A percentile compares a stretch with the other conserved stretches of the same genome.
phyloP scores from a whole-genome alignment of 306 rosid species.

The Gynostemma pentaphyllum region DNA sequence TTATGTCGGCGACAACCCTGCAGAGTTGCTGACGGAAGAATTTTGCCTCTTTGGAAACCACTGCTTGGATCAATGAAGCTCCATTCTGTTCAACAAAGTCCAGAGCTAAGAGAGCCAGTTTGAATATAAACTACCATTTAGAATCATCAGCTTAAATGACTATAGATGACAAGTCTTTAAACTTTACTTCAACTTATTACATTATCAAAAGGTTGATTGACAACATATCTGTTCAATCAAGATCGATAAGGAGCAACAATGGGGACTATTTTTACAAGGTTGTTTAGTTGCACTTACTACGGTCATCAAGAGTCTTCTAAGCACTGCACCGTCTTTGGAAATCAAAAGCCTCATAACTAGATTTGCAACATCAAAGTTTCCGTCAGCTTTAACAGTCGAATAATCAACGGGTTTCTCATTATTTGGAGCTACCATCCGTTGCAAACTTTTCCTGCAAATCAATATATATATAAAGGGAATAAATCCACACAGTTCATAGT shows the following conservation, averaged over 20 bases:
- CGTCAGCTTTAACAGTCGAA: conserved; percentile 22
- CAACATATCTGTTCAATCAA: neutral
- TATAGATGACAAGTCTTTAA: neutral
- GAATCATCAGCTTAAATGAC: neutral
- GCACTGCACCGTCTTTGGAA: conserved; percentile 73
- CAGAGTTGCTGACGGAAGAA: conserved; percentile 51
- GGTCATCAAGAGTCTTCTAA: conserved; percentile 92
- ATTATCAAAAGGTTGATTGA: neutral
- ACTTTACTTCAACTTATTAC: neutral
- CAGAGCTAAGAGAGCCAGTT: neutral
- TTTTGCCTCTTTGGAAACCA: conserved; percentile 69
- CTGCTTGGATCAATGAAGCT: conserved; percentile 65
- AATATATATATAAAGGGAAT: conserved; percentile 12
- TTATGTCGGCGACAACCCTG: conserved; percentile 42
- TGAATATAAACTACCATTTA: neutral
- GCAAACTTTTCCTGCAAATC: conserved; percentile 66
- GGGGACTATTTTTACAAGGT: neutral
- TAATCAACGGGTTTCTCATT: conserved; percentile 28
- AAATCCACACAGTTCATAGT: neutral
- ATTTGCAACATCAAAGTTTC: conserved; percentile 43
- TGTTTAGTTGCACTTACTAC: conserved; percentile 53
- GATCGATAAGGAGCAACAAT: neutral
- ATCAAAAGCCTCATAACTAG: conserved; percentile 64
- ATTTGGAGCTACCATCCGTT: conserved; percentile 25
- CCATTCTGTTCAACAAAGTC: conserved; percentile 53